Conservation (phyloP, 2,329 filamentous ascomycete species). For the Talaromyces sp. region DNA sequence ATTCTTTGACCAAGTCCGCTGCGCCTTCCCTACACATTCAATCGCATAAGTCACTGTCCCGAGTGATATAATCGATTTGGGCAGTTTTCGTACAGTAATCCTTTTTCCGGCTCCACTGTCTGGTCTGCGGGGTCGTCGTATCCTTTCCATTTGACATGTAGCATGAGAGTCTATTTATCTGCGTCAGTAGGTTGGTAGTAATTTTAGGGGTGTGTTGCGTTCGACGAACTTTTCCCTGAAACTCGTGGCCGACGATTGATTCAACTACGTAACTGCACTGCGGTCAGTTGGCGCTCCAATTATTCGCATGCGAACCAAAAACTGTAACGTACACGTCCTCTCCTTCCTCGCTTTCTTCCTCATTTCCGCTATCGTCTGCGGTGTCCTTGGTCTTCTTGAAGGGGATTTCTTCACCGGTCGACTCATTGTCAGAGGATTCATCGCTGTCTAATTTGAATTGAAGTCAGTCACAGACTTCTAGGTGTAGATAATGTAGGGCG, state of each 20-base stretch:
- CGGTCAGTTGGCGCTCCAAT: background rate
- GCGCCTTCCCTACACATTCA: slow-evolving; percentile 35
- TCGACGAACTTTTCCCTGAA: slow-evolving; percentile 33
- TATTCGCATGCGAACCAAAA: background rate
- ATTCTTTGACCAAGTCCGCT: slow-evolving; percentile 38
- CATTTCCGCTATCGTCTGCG: slow-evolving; percentile 24
- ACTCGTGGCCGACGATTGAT: slow-evolving; percentile 37
- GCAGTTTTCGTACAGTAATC: slow-evolving; percentile 36
- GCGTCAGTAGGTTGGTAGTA: slow-evolving; percentile 9
- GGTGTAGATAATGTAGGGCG: slow-evolving; percentile 10
- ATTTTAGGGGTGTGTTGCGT: background rate
- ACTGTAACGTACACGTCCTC: slow-evolving; percentile 15
- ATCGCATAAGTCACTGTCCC: slow-evolving; percentile 21
- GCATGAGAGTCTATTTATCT: slow-evolving; percentile 33
- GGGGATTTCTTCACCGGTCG: slow-evolving; percentile 37
- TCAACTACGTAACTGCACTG: slow-evolving; percentile 41
- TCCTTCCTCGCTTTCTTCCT: slow-evolving; percentile 29
- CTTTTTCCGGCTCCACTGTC: slow-evolving; percentile 47
- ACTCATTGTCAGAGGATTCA: slow-evolving; percentile 37
- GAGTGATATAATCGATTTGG: background rate
- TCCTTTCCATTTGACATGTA: slow-evolving; percentile 49
- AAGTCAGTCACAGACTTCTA: background rate
- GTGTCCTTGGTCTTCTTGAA: slow-evolving; percentile 27
- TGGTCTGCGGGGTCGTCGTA: slow-evolving; percentile 43
- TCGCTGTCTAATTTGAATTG: slow-evolving; percentile 26